Evolutionary conservation across 805 yeast genomes (phyloP).

Genomic region (Barnettozyma vustinii): DNA sequence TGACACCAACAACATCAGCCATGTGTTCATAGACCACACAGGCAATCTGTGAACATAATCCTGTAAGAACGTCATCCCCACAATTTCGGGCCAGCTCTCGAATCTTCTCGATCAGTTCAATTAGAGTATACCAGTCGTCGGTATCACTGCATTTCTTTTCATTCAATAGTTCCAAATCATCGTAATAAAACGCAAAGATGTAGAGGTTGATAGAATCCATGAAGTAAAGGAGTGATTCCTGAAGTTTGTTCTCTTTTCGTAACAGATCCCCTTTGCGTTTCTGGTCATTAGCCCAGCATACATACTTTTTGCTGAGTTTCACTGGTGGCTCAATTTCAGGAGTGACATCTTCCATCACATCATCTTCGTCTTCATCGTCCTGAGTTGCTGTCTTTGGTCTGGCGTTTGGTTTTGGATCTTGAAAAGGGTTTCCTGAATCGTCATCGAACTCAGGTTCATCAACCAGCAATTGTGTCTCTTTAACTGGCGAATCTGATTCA

Average conservation of each 20-base stretch:
- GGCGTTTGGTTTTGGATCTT: neutral
- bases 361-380: neutral
- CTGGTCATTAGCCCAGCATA: constrained; percentile 4
- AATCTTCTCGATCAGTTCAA: neutral
- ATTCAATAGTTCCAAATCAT: constrained; percentile 11
- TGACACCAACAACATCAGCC: neutral
- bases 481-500: constrained; percentile 6
- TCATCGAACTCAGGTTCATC: neutral
- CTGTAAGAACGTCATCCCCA: neutral
- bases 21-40: constrained; percentile 1
- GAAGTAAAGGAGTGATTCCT: constrained; percentile 9
- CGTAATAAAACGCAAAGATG: constrained; percentile 19
- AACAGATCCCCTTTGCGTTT: constrained; percentile 20
- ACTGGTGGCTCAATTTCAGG: neutral
- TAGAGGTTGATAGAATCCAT: constrained; percentile 19
- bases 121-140: neutral
- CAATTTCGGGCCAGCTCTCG: neutral
- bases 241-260: neutral
- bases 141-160: neutral
- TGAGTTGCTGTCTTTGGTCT: neutral
- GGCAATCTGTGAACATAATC: neutral
- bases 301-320: neutral
- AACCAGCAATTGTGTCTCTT: neutral
- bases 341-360: neutral
- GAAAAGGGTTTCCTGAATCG: neutral